Evolutionary conservation across 2,329 filamentous ascomycete genomes (phyloP).

Genomic region (Aspergillus bombycis): DNA sequence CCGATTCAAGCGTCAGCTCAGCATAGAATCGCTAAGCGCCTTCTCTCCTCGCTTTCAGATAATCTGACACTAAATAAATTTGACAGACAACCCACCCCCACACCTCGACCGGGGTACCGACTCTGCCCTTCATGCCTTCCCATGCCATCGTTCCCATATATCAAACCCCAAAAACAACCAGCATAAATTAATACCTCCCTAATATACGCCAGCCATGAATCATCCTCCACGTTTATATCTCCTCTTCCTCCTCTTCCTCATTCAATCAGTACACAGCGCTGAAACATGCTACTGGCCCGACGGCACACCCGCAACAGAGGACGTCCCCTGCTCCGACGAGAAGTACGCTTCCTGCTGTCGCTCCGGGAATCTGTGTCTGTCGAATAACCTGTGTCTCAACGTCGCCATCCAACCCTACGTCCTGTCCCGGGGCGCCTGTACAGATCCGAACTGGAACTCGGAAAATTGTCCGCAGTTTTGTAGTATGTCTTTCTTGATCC

Average conservation of each 20-base stretch:
- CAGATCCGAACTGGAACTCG: background rate
- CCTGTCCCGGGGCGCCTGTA: background rate
- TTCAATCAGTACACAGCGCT: background rate
- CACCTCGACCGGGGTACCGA: background rate
- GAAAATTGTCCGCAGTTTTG: background rate
- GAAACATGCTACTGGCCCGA: background rate
- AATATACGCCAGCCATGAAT: background rate
- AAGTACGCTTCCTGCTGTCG: background rate
- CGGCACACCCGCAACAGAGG: background rate
- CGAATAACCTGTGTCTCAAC: constrained; percentile 3
- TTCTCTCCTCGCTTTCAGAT: background rate
- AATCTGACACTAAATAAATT: background rate
- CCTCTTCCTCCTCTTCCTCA: background rate
- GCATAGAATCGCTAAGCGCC: background rate
- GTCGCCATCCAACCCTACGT: constrained; percentile 2
- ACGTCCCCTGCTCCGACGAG: background rate
- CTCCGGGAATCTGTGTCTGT: background rate
- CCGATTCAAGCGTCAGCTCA: background rate
- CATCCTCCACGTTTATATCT: background rate
- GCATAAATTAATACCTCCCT: too few relatives aligned
- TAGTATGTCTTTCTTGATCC: background rate
- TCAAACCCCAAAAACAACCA: background rate
- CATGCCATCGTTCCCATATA: background rate
- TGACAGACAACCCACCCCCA: background rate
- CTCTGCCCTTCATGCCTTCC: background rate